Percentiles rank a stretch among this genome's conserved stretches.
These are phyloP conservation scores for Penicillium sp. DNA, from an alignment of 2,329 filamentous ascomycete species.

Conservation along the genomic window DNA sequence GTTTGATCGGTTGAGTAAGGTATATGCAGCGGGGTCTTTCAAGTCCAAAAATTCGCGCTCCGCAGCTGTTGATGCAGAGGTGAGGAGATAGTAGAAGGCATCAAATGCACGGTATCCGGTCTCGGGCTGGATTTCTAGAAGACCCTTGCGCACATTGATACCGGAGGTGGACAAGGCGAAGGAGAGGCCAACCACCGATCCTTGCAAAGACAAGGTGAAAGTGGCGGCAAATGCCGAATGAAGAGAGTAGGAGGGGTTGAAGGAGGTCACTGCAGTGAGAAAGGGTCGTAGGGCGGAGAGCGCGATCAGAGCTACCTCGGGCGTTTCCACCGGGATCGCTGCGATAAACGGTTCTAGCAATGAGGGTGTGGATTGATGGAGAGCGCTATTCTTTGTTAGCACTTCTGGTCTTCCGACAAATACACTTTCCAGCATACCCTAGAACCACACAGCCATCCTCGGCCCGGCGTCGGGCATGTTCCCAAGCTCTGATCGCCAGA, in stretches of 20 bases:
- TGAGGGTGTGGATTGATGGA: conserved; percentile 85
- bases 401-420: neutral
- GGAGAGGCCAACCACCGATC: conserved; percentile 71
- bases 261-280: conserved; percentile 79
- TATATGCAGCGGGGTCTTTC: conserved; percentile 71
- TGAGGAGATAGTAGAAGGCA: conserved; percentile 95
- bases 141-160: conserved; percentile 76
- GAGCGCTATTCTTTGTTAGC: conserved; percentile 58
- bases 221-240: conserved; percentile 78
- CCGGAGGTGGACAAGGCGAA: conserved; percentile 81
- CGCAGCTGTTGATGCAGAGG: conserved; percentile 81
- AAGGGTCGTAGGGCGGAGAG: conserved; percentile 83
- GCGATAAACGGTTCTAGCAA: conserved; percentile 76
- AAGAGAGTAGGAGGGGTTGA: conserved; percentile 78
- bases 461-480: conserved; percentile 88
- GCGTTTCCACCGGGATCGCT: conserved; percentile 75
- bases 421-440: conserved; percentile 56
- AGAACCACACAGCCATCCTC: conserved; percentile 93
- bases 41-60: conserved; percentile 87
- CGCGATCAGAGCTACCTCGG: conserved; percentile 70
- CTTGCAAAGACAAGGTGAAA: conserved; percentile 76
- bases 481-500: conserved; percentile 82
- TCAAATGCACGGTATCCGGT: conserved; percentile 89
- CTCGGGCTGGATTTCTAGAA: conserved; percentile 76
- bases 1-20: conserved; percentile 74